Evolutionary conservation across 2,329 filamentous ascomycete species (phyloP).

Genomic region (Sarocladium oryzae): DNA sequence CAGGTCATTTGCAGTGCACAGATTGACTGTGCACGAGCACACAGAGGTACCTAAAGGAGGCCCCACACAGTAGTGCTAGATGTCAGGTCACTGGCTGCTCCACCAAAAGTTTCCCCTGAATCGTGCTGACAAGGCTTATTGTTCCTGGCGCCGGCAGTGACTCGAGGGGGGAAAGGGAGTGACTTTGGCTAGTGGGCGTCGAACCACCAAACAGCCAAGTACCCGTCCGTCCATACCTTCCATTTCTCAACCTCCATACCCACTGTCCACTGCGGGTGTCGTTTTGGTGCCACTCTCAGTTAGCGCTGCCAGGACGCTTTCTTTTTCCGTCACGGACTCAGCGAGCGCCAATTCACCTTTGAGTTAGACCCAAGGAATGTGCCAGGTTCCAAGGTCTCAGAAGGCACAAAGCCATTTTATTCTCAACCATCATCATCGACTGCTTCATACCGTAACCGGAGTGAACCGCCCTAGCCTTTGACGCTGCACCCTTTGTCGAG

Average conservation of each 20-base stretch:
- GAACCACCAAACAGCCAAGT: not conserved
- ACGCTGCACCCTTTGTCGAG: no score
- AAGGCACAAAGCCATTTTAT: constrained; percentile 2
- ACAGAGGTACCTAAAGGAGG: no score
- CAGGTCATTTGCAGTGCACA: no score
- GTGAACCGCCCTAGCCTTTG: not conserved
- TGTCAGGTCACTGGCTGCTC: no score
- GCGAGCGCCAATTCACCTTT: not conserved
- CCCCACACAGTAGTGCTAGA: no score
- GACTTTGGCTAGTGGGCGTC: not conserved
- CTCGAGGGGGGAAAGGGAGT: not conserved
- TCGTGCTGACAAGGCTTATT: not conserved
- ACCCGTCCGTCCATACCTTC: not conserved
- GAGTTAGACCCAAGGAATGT: not conserved
- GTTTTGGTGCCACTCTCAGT: not conserved
- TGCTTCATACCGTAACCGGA: no score
- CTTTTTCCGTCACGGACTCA: not conserved
- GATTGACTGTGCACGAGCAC: no score
- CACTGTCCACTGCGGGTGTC: constrained; percentile 4
- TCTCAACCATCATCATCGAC: not conserved
- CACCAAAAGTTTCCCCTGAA: constrained; percentile 4
- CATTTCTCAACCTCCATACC: no score
- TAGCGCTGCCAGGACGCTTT: constrained; percentile 3
- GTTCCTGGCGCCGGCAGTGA: not conserved
- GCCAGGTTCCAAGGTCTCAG: constrained; percentile 1